These are phyloP conservation scores for Candida insectalens DNA, from an alignment of 805 yeast species.

Conservation along the genomic window DNA sequence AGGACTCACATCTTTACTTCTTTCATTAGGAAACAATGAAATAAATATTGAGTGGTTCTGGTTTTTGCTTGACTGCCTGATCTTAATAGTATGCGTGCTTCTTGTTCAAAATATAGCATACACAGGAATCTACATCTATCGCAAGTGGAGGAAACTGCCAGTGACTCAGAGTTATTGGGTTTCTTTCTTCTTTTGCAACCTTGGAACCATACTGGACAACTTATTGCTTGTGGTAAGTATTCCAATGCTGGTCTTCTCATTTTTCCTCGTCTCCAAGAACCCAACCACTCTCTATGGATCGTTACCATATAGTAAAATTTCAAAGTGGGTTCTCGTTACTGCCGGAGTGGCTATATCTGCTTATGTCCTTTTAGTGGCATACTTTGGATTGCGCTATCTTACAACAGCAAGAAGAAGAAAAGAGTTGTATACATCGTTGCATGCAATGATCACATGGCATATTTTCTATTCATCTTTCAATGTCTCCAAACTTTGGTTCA, in stretches of 20 bases:
- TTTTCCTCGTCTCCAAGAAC: constrained; percentile 13
- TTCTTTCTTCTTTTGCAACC: neutral
- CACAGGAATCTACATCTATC: neutral
- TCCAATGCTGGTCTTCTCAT: constrained; percentile 34
- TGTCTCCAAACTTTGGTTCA: constrained; percentile 31
- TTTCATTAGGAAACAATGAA: constrained; percentile 12
- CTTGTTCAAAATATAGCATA: constrained; percentile 6
- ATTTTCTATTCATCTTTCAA: constrained; percentile 32
- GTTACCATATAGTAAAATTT: constrained; percentile 3
- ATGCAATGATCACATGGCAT: constrained; percentile 37
- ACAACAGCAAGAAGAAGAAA: constrained; percentile 10
- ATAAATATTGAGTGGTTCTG: constrained; percentile 27
- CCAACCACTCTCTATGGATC: constrained; percentile 13
- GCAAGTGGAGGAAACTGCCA: neutral
- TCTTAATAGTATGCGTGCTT: constrained; percentile 18
- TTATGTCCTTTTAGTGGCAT: constrained; percentile 24
- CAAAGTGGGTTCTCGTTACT: constrained; percentile 20
- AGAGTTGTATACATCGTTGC: constrained; percentile 37
- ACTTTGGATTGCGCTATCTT: constrained; percentile 26
- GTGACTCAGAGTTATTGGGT: neutral
- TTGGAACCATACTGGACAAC: constrained; percentile 15
- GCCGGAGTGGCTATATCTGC: constrained; percentile 26
- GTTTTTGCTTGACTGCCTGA: constrained; percentile 28
- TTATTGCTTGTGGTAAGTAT: constrained; percentile 28
- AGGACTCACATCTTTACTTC: constrained; percentile 31